Base-by-base conservation (phyloP, 768 basidiomycete genomes). In the Mycena leptocephala region DNA sequence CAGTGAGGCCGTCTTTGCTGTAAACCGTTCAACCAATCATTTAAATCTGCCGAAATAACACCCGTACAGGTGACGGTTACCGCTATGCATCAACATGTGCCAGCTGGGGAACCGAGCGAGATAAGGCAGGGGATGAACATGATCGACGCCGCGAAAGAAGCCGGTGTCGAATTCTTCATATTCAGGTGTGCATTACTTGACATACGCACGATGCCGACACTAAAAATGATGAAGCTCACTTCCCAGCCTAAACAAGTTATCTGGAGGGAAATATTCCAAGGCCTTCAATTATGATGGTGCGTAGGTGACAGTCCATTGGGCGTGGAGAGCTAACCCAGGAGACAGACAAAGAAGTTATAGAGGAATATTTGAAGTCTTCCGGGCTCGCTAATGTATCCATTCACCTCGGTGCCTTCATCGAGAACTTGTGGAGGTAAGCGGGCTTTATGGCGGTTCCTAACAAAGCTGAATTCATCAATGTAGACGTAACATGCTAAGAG, bases 1-100 rank as follows among this genome's bases (percentile, higher is more conserved):
- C 22, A 80, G 81, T 1, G 80, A 86, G 48, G 84, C 76, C 2
- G 84, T 86, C 24, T 86, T 82, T 48, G 85, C 80, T 22, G 84
- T 85, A 78, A 35, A 72, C n/a, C 8, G 22, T 9, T 26, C n/a
- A 2, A 24, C 9, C 6, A 24, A 24, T n/a, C 6, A 24, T 69
- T 22, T 51, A n/a, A 3, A 8, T 24, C 6, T 51, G 20, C 22
- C 20, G n/a, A 24, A 24, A 51, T n/a, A 24, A 18, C 41, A 16
- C 18, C 11, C 18, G 13, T 37, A 6, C 35, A 67, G 65, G 65
- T 67, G 7, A 67, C 65, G 1, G 24, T 67, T 18, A 4, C 48
- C 1, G 41, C 18, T 9, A 64, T 13, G 56, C 5, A 7, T 37
- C 35, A 6, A 13, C 35, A n/a, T n/a, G n/a, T n/a, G 35, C 5